Evolutionary conservation across 2,329 filamentous ascomycete genomes (phyloP).

Genomic region (Microascus cirrosus): DNA sequence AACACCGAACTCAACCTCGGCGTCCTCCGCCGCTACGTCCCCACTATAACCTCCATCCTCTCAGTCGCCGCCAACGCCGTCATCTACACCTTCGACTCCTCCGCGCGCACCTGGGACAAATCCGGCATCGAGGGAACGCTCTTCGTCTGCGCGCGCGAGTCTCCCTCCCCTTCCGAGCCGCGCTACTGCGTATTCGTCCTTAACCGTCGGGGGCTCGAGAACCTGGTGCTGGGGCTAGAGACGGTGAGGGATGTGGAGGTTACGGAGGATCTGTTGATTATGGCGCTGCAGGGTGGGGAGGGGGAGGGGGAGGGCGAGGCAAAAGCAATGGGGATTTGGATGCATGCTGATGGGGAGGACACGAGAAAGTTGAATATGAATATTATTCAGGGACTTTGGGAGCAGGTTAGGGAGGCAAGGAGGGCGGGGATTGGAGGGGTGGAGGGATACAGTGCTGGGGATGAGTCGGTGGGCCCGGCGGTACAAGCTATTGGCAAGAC

Average conservation of each 20-base stretch:
- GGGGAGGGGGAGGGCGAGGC: conserved; percentile 12
- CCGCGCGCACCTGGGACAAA: conserved; percentile 68
- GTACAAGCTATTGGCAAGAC: conserved; percentile 31
- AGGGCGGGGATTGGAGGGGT: background rate
- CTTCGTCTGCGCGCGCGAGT: conserved; percentile 65
- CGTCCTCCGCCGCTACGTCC: conserved; percentile 73
- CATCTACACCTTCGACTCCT: conserved; percentile 66
- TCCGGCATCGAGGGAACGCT: conserved; percentile 75
- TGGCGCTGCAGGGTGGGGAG: conserved; percentile 24
- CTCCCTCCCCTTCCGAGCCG: conserved; percentile 21
- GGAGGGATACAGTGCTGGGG: background rate
- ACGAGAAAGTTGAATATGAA: conserved; percentile 28
- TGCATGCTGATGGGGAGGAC: conserved; percentile 37
- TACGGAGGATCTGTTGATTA: conserved; percentile 40
- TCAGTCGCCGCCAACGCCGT: conserved; percentile 78
- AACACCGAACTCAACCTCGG: conserved; percentile 81
- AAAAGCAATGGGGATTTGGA: conserved; percentile 41
- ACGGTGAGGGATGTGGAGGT: conserved; percentile 54
- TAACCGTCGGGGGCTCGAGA: conserved; percentile 60
- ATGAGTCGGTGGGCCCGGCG: conserved; percentile 20
- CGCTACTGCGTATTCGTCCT: conserved; percentile 57
- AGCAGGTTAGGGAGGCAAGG: conserved; percentile 12
- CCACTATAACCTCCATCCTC: conserved; percentile 60
- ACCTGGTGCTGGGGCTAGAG: conserved; percentile 56
- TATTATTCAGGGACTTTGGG: conserved; percentile 31